phyloP scores from a whole-genome alignment of 176 grass and related monocot species.

The Eremochloa ophiuroides region DNA sequence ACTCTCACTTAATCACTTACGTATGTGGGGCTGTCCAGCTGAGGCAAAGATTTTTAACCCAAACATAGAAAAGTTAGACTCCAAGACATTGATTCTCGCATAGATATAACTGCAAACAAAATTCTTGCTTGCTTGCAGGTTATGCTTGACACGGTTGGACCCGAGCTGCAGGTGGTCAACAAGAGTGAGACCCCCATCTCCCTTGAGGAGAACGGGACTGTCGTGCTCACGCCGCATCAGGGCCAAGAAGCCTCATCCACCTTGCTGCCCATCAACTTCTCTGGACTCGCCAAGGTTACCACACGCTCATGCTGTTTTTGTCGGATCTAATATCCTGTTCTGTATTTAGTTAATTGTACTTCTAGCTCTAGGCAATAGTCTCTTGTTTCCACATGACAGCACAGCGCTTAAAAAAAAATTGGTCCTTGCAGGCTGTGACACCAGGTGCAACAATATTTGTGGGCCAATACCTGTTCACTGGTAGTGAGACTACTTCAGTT shows the following conservation, averaged over 20 bases:
- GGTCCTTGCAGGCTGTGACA: slow-evolving; percentile 62
- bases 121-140: slow-evolving; percentile 37
- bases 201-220: slow-evolving; percentile 76
- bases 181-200: slow-evolving; percentile 69
- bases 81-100: too few species aligned
- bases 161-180: slow-evolving; percentile 93
- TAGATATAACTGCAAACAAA: background rate
- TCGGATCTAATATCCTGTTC: background rate
- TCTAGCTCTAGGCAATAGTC: background rate
- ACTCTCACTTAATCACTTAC: too few species aligned
- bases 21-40: too few species aligned
- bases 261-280: slow-evolving; percentile 93
- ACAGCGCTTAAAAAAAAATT: background rate
- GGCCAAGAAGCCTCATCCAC: slow-evolving; percentile 60
- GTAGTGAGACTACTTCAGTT: slow-evolving; percentile 96
- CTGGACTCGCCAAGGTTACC: slow-evolving; percentile 72
- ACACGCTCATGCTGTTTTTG: background rate
- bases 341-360: slow-evolving; percentile 5
- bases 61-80: too few species aligned
- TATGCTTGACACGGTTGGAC: slow-evolving; percentile 94
- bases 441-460: slow-evolving; percentile 94
- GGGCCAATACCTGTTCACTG: slow-evolving; percentile 98
- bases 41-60: too few species aligned
- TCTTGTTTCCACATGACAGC: background rate
- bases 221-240: slow-evolving; percentile 75